phyloP scores from a whole-genome alignment of 495 filamentous ascomycete genomes.

The Massariosphaeria phaeospora region DNA sequence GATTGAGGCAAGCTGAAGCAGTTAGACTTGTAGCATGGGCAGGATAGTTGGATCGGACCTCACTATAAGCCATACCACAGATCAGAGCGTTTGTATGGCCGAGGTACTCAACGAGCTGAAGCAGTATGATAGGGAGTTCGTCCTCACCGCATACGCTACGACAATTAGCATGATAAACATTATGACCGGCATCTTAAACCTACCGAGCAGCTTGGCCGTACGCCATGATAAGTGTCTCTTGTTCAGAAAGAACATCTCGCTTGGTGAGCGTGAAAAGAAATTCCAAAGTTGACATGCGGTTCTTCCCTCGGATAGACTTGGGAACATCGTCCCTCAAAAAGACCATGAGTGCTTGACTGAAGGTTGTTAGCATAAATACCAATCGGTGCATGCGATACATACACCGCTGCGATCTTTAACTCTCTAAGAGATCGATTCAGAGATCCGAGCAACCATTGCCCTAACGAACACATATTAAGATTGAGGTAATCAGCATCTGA shows the following conservation, averaged over 20 bases:
- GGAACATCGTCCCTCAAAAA: slow-evolving; percentile 56
- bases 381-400: background rate
- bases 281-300: slow-evolving; percentile 62
- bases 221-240: slow-evolving; percentile 80
- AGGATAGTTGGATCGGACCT: slow-evolving; percentile 48
- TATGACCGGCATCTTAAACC: slow-evolving; percentile 26
- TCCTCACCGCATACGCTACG: slow-evolving; percentile 60
- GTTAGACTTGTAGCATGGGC: slow-evolving; percentile 1
- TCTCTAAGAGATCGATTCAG: slow-evolving; percentile 80
- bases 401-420: slow-evolving; percentile 69
- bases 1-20: slow-evolving; percentile 51
- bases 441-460: slow-evolving; percentile 75
- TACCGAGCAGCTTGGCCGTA: slow-evolving; percentile 75
- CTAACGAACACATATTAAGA: slow-evolving; percentile 58
- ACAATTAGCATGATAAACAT: slow-evolving; percentile 17
- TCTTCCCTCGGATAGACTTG: slow-evolving; percentile 51
- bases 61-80: slow-evolving; percentile 72
- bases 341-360: slow-evolving; percentile 57
- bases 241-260: slow-evolving; percentile 55
- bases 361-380: background rate
- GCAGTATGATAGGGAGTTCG: slow-evolving; percentile 76
- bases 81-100: slow-evolving; percentile 77
- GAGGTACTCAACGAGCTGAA: slow-evolving; percentile 78
- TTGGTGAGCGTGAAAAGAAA: slow-evolving; percentile 67
- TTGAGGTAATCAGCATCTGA: slow-evolving; percentile 54